A percentile compares a stretch with the other conserved stretches of the same genome.
These are phyloP conservation scores for Yamadazyma buinensis DNA, from an alignment of 1,139 yeast genomes.

Conservation along the genomic window DNA sequence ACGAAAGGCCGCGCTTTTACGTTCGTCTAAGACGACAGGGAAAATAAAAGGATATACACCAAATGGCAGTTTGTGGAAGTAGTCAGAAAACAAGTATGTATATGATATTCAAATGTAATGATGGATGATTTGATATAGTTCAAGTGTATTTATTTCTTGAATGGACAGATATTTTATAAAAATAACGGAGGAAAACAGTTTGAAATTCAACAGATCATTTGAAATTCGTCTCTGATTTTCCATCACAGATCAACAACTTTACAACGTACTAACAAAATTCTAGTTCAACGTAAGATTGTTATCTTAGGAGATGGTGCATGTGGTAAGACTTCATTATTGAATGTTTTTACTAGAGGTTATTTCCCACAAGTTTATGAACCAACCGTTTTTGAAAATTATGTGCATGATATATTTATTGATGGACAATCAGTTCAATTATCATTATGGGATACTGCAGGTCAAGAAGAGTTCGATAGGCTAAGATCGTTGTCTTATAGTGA, in stretches of 20 bases:
- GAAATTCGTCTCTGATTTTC: background rate
- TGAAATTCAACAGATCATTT: too few species aligned
- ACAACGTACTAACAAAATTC: background rate
- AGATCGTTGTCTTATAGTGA: conserved; percentile 89
- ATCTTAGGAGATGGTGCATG: conserved; percentile 96
- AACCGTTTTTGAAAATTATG: conserved; percentile 95
- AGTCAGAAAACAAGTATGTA: conserved; percentile 58
- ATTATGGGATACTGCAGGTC: conserved; percentile 99
- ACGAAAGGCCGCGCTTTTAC: too few species aligned
- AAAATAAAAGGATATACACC: conserved; percentile 4
- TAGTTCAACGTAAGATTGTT: conserved; percentile 84
- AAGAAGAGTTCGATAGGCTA: conserved; percentile 93
- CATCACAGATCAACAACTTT: too few species aligned
- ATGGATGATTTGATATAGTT: too few species aligned
- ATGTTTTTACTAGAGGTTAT: conserved; percentile 95
- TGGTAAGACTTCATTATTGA: conserved; percentile 55
- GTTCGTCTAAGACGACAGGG: too few species aligned
- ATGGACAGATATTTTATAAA: too few species aligned
- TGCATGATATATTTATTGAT: conserved; percentile 94
- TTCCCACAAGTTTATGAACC: conserved; percentile 99
- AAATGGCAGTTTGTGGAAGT: conserved; percentile 71
- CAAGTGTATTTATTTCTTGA: too few species aligned
- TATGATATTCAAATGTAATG: too few species aligned
- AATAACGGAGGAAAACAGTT: too few species aligned
- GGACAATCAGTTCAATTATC: conserved; percentile 90